A percentile compares a stretch with the other conserved stretches of the same genome.
phyloP scores from a whole-genome alignment of 345 rosid genomes.

The Populus ilicifolia region DNA sequence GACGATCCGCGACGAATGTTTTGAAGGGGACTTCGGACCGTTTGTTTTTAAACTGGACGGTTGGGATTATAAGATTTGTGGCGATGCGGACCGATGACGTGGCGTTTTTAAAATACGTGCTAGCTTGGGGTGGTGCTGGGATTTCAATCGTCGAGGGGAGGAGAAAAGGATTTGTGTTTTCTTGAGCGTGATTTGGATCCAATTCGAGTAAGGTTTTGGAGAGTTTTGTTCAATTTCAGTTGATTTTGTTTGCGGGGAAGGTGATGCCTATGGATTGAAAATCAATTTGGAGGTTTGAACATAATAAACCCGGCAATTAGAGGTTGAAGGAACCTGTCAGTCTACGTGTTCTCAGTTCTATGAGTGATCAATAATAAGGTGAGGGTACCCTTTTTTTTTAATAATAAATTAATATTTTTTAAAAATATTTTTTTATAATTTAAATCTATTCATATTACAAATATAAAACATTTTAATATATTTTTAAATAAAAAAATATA shows the following conservation, averaged over 20 bases:
- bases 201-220: not conserved
- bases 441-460: too few relatives aligned
- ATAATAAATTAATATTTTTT: too few relatives aligned
- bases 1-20: conserved; percentile 2
- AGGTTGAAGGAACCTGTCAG: not conserved
- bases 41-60: not conserved
- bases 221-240: not conserved
- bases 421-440: too few relatives aligned
- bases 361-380: too few relatives aligned
- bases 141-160: not conserved
- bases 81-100: not conserved
- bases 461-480: too few relatives aligned
- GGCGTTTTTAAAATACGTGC: not conserved
- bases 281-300: not conserved
- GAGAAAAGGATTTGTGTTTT: not conserved
- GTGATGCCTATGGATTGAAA: not conserved
- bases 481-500: too few relatives aligned
- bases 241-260: not conserved
- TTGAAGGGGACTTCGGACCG: not conserved
- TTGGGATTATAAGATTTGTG: not conserved
- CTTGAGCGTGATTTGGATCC: not conserved
- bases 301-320: not conserved
- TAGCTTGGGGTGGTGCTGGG: not conserved
- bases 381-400: too few relatives aligned
- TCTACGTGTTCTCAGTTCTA: too few relatives aligned